These are phyloP conservation scores for Lyophyllum decastes DNA, from an alignment of 768 basidiomycete genomes.

Conservation along the genomic window DNA sequence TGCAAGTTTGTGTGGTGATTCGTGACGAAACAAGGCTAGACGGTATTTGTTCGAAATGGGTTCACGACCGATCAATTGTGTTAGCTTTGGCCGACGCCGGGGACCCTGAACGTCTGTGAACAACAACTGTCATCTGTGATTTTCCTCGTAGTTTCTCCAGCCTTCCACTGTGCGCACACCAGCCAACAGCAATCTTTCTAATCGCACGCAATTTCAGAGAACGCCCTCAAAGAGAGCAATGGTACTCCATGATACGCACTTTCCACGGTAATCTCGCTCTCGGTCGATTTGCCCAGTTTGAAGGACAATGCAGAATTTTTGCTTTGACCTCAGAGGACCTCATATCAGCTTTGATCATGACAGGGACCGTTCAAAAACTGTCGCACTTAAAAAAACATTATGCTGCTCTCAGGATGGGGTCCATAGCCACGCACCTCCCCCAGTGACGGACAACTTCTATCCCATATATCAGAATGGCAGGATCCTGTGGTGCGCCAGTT, in stretches of 20 bases:
- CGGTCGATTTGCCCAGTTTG: constrained; percentile 12
- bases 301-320: constrained; percentile 17
- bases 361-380: constrained; percentile 3
- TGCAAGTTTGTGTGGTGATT: too few relatives aligned
- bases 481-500: background rate
- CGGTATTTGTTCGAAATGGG: background rate
- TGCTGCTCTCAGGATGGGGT: background rate
- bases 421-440: background rate
- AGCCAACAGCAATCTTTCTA: too few relatives aligned
- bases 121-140: too few relatives aligned
- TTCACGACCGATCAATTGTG: background rate
- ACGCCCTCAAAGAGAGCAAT: background rate
- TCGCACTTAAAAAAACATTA: constrained; percentile 6
- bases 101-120: background rate
- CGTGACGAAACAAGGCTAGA: too few relatives aligned
- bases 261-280: background rate
- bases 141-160: too few relatives aligned
- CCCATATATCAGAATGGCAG: background rate
- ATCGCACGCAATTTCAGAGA: background rate
- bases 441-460: background rate
- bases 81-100: background rate
- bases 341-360: constrained; percentile 13
- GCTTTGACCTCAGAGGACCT: constrained; percentile 15
- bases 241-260: background rate
- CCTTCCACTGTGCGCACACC: background rate